Percentiles rank a stretch among this genome's conserved stretches.
Evolutionary conservation across 1,284 basidiomycete genomes (phyloP).

Genomic region (Marasmius tenuissimus): DNA sequence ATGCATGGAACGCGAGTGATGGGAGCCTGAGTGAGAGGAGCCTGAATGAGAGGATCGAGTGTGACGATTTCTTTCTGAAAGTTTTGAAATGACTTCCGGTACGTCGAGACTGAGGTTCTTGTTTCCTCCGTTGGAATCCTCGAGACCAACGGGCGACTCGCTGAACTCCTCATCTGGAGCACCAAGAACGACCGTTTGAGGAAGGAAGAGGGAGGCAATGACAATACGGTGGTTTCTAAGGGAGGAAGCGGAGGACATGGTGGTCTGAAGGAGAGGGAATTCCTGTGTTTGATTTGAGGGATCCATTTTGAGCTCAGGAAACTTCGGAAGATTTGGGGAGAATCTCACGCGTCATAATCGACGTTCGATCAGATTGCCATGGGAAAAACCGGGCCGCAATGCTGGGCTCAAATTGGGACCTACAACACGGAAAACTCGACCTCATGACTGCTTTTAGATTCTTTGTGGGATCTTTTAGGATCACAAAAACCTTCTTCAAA

Average conservation of each 20-base stretch:
- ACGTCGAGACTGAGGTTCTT: background rate
- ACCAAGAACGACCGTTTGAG: conserved; percentile 63
- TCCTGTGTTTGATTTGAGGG: background rate
- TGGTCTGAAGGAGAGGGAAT: background rate
- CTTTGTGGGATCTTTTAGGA: no score
- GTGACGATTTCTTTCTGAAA: background rate
- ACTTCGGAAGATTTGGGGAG: no score
- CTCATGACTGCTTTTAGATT: no score
- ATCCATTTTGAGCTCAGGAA: no score
- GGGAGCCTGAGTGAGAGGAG: no score
- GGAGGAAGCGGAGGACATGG: conserved; percentile 33
- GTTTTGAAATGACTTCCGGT: background rate
- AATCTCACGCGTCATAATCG: no score
- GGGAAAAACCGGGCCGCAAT: no score
- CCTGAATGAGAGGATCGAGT: background rate
- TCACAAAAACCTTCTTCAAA: no score
- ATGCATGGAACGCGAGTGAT: no score
- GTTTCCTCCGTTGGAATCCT: background rate
- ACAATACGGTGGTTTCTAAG: conserved; percentile 69
- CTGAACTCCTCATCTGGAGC: conserved; percentile 35
- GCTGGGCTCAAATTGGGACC: no score
- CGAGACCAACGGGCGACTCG: background rate
- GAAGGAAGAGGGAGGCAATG: conserved; percentile 79
- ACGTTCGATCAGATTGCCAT: no score
- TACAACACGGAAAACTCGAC: no score